These are phyloP conservation scores for Waltiozyma sp. DNA, from an alignment of 1,139 yeast genomes.

Conservation along the genomic window DNA sequence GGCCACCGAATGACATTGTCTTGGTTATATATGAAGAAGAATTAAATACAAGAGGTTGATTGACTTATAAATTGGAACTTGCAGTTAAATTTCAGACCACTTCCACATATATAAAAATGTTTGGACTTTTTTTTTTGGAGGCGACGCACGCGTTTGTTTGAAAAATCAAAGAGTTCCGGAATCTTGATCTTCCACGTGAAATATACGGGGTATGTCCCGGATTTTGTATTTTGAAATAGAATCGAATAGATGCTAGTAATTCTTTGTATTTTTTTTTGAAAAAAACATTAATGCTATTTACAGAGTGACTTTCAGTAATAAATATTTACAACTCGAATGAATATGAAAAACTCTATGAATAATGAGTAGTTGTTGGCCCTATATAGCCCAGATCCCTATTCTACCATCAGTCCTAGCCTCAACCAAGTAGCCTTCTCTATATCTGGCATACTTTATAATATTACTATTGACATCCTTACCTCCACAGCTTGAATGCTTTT, in stretches of 20 bases:
- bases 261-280: no score
- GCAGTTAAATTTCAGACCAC: background rate
- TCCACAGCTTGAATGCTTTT: constrained; percentile 42
- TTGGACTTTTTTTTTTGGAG: background rate
- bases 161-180: background rate
- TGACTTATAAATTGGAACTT: background rate
- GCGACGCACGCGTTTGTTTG: background rate
- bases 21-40: background rate
- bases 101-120: background rate
- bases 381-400: constrained; percentile 49
- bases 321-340: background rate
- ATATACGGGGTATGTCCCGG: no score
- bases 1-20: constrained; percentile 76
- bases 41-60: background rate
- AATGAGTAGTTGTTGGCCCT: no score
- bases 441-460: constrained; percentile 32
- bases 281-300: background rate
- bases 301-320: background rate
- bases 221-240: no score
- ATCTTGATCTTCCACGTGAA: no score
- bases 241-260: no score
- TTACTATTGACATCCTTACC: constrained; percentile 23
- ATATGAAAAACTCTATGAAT: background rate
- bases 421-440: constrained; percentile 50
- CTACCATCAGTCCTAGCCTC: constrained; percentile 52